Percentiles rank a stretch among this genome's conserved stretches.
Conservation (phyloP, 2,329 filamentous ascomycete species). For the Simplicillium sp. region DNA sequence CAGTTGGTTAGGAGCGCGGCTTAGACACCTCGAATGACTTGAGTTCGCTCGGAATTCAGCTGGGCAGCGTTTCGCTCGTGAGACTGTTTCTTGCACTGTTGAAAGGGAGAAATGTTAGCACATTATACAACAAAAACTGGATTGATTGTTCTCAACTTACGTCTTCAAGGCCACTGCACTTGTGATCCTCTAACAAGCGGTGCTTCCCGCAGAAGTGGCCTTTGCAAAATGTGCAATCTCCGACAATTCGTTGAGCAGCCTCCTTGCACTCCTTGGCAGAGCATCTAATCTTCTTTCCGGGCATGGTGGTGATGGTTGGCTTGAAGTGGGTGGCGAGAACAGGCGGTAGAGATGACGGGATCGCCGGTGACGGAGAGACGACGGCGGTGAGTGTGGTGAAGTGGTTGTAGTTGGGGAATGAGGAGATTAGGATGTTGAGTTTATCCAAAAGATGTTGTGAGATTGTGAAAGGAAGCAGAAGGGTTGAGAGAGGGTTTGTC, state of each 20-base stretch:
- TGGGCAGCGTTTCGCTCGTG: conserved; percentile 90
- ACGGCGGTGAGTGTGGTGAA: no score
- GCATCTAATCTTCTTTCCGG: conserved; percentile 74
- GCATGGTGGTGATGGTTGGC: conserved; percentile 32
- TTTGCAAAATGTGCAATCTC: conserved; percentile 90
- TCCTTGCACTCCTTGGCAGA: conserved; percentile 83
- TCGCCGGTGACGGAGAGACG: no score
- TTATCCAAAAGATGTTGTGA: no score
- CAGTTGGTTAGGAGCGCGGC: neutral
- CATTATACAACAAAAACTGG: conserved; percentile 1
- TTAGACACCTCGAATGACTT: conserved; percentile 86
- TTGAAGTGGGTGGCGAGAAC: neutral
- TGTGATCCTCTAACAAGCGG: conserved; percentile 86
- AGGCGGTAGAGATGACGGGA: no score
- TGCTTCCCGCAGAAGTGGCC: conserved; percentile 95
- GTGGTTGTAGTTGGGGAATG: no score
- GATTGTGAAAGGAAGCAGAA: no score
- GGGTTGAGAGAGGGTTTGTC: no score
- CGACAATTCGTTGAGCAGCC: conserved; percentile 83
- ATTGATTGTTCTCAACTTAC: conserved; percentile 33
- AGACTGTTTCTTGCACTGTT: conserved; percentile 90
- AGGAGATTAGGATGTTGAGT: no score
- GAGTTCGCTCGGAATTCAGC: conserved; percentile 84
- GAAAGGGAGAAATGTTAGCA: conserved; percentile 7
- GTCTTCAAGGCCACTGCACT: conserved; percentile 86